phyloP scores from a whole-genome alignment of 129 eudicot genomes.

The Arctium lappa region DNA sequence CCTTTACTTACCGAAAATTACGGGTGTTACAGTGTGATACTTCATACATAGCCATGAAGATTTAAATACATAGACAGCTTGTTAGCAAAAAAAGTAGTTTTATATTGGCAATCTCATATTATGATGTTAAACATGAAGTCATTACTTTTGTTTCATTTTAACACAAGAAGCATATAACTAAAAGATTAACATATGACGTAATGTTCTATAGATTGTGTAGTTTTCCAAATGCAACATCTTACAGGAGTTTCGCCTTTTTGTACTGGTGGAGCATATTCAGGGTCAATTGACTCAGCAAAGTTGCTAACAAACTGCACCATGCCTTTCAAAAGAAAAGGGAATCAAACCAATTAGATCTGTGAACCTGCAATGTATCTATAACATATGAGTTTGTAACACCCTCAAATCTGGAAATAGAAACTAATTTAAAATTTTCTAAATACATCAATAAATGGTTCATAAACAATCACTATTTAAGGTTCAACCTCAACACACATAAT shows the following conservation, averaged over 20 bases:
- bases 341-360: background rate
- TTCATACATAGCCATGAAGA: too few relatives aligned
- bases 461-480: too few relatives aligned
- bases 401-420: too few relatives aligned
- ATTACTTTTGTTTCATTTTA: background rate
- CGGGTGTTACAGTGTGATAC: background rate
- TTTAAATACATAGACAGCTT: background rate
- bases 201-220: background rate
- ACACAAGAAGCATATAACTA: background rate
- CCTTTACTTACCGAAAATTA: too few relatives aligned
- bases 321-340: conserved; percentile 31
- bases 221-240: conserved; percentile 32
- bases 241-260: conserved; percentile 84
- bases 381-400: background rate
- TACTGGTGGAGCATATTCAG: conserved; percentile 88
- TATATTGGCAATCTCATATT: background rate
- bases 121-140: background rate
- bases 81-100: background rate
- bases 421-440: too few relatives aligned
- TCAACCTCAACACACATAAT: too few relatives aligned
- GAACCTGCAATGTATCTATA: background rate
- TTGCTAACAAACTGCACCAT: conserved; percentile 76
- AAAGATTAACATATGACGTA: background rate
- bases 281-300: conserved; percentile 81
- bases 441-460: too few relatives aligned